phyloP scores from a whole-genome alignment of 176 grass and related monocot species.

The Carex pumila region DNA sequence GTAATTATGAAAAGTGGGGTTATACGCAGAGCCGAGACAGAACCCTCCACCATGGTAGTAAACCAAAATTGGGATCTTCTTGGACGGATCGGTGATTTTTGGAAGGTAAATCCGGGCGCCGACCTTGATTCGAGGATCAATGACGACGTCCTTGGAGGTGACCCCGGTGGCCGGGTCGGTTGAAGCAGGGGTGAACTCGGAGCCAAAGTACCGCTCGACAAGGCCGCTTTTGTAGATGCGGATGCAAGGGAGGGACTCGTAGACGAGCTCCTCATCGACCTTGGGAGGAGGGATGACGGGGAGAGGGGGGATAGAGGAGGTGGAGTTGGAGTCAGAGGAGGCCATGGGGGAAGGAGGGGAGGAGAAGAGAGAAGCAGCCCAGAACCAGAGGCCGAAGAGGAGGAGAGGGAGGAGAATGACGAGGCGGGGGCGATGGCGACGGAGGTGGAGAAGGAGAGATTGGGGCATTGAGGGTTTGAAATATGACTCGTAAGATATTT shows the following conservation, averaged over 20 bases:
- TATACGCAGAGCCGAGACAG: constrained; percentile 28
- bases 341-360: neutral
- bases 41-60: constrained; percentile 43
- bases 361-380: constrained; percentile 14
- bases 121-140: constrained; percentile 32
- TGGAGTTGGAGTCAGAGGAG: neutral
- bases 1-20: constrained; percentile 9
- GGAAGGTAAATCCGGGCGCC: constrained; percentile 55
- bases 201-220: constrained; percentile 41
- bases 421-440: constrained; percentile 13
- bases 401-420: constrained; percentile 11
- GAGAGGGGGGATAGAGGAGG: neutral
- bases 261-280: constrained; percentile 30
- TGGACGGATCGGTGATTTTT: neutral
- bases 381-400: constrained; percentile 23
- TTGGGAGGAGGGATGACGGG: constrained; percentile 27
- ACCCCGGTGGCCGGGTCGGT: constrained; percentile 49
- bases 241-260: constrained; percentile 49
- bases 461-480: constrained; percentile 8
- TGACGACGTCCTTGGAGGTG: constrained; percentile 53
- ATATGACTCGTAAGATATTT: neutral
- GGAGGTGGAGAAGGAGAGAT: neutral
- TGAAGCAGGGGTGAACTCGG: constrained; percentile 22
- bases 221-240: constrained; percentile 56
- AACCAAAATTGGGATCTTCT: constrained; percentile 39